Conservation (phyloP, 2,329 filamentous ascomycete genomes). For the Gliomastix tumulicola region DNA sequence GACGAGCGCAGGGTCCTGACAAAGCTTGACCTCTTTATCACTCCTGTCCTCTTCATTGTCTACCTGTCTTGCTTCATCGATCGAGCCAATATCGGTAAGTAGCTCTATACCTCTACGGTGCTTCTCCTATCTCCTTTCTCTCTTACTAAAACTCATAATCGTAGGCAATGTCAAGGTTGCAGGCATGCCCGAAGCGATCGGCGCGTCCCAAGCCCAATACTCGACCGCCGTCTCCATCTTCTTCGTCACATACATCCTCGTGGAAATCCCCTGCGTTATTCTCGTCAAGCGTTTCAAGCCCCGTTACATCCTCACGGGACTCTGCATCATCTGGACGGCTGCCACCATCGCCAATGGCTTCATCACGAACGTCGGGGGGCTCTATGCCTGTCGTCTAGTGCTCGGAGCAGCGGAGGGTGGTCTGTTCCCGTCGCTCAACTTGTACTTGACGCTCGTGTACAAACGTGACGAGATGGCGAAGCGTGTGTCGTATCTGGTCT, state of each 20-base stretch:
- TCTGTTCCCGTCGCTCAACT: not conserved
- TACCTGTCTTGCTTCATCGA: constrained; percentile 50
- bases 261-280: constrained; percentile 29
- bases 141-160: too few species aligned
- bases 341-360: constrained; percentile 61
- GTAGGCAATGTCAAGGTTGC: constrained; percentile 19
- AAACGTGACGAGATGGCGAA: constrained; percentile 28
- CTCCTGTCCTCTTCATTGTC: constrained; percentile 44
- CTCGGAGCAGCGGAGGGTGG: not conserved
- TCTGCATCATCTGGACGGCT: constrained; percentile 47
- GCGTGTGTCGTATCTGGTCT: not conserved
- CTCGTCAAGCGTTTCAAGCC: constrained; percentile 35
- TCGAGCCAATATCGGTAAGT: constrained; percentile 37
- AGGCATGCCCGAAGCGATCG: constrained; percentile 23
- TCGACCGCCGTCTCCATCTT: constrained; percentile 27
- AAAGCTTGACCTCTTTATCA: constrained; percentile 22
- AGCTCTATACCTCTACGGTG: too few species aligned
- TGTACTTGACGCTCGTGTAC: constrained; percentile 12
- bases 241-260: constrained; percentile 23
- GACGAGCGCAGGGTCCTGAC: constrained; percentile 18
- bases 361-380: constrained; percentile 20
- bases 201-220: constrained; percentile 16
- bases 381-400: not conserved
- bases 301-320: constrained; percentile 47
- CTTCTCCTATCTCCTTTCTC: too few species aligned